Conservation (phyloP, 345 rosid species). For the Acer yangbiense region DNA sequence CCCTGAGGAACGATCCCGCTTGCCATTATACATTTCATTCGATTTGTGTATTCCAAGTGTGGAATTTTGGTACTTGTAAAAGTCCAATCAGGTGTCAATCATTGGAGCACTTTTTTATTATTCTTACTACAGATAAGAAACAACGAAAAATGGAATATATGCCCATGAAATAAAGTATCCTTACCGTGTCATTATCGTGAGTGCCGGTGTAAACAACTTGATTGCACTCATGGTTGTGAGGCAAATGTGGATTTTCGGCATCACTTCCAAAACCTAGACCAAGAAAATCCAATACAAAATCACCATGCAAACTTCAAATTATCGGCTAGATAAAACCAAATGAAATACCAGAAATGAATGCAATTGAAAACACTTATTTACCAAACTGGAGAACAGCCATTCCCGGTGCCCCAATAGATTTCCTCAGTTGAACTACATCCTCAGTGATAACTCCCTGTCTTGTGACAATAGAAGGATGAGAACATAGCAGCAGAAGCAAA, state of each 20-base stretch:
- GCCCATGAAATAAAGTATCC: constrained; percentile 11
- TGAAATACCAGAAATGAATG: not conserved
- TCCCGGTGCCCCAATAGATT: constrained; percentile 94
- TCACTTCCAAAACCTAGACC: constrained; percentile 79
- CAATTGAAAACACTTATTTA: constrained; percentile 28
- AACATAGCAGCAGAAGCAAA: not conserved
- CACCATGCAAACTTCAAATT: constrained; percentile 12
- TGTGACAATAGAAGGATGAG: constrained; percentile 1
- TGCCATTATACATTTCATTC: too few relatives aligned
- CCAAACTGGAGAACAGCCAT: constrained; percentile 99
- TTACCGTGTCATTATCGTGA: constrained; percentile 94
- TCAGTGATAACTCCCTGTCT: constrained; percentile 91
- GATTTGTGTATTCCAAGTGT: too few relatives aligned
- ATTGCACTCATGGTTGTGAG: constrained; percentile 86
- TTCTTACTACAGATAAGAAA: not conserved
- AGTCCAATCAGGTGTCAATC: not conserved
- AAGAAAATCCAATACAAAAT: constrained; percentile 13
- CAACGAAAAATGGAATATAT: not conserved
- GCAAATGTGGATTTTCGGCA: constrained; percentile 86
- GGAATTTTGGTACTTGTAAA: too few relatives aligned
- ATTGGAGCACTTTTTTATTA: constrained; percentile 2
- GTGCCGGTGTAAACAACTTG: constrained; percentile 99
- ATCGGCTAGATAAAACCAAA: not conserved
- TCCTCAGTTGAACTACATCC: constrained; percentile 86
- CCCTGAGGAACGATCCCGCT: too few relatives aligned